Evolutionary conservation across 139 green algal genomes (phyloP).

Genomic region (Picochlorum sp.): DNA sequence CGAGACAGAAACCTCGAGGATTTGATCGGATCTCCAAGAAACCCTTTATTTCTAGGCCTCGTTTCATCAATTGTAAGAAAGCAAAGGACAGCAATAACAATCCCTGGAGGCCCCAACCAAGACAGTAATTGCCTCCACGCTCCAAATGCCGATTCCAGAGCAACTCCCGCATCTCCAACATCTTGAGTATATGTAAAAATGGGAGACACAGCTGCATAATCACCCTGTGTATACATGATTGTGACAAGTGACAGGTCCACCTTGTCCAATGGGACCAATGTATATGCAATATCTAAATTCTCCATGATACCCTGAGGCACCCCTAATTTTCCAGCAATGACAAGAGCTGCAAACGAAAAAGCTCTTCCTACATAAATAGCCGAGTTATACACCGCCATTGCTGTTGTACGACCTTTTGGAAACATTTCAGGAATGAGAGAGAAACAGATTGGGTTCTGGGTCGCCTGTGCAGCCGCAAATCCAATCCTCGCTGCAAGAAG

Average conservation of each 20-base stretch:
- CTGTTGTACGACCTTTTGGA: slow-evolving; percentile 62
- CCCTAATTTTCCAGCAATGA: slow-evolving; percentile 47
- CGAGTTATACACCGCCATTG: slow-evolving; percentile 79
- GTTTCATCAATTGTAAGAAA: slow-evolving; percentile 54
- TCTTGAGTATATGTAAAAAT: slow-evolving; percentile 54
- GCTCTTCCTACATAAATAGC: slow-evolving; percentile 79
- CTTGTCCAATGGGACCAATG: slow-evolving; percentile 62
- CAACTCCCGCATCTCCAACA: slow-evolving; percentile 4
- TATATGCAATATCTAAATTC: slow-evolving; percentile 17
- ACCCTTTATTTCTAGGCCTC: slow-evolving; percentile 9
- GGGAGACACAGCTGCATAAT: slow-evolving; percentile 72
- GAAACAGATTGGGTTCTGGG: slow-evolving; percentile 80
- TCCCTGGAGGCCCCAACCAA: slow-evolving; percentile 55
- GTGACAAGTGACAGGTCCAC: slow-evolving; percentile 65
- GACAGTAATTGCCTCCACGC: slow-evolving; percentile 55
- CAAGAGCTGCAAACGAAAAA: slow-evolving; percentile 62
- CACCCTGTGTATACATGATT: slow-evolving; percentile 64
- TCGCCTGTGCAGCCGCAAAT: slow-evolving; percentile 71
- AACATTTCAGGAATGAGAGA: slow-evolving; percentile 83
- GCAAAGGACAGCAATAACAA: slow-evolving; percentile 46
- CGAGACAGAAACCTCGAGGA: slow-evolving; percentile 8
- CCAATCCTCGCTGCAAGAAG: slow-evolving; percentile 58
- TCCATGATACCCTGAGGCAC: slow-evolving; percentile 21
- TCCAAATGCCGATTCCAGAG: slow-evolving; percentile 37
- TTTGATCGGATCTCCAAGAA: slow-evolving; percentile 18